Evolutionary conservation across 192 early-diverging fungal genomes (phyloP).

Genomic region (Chytriomyces sp.): DNA sequence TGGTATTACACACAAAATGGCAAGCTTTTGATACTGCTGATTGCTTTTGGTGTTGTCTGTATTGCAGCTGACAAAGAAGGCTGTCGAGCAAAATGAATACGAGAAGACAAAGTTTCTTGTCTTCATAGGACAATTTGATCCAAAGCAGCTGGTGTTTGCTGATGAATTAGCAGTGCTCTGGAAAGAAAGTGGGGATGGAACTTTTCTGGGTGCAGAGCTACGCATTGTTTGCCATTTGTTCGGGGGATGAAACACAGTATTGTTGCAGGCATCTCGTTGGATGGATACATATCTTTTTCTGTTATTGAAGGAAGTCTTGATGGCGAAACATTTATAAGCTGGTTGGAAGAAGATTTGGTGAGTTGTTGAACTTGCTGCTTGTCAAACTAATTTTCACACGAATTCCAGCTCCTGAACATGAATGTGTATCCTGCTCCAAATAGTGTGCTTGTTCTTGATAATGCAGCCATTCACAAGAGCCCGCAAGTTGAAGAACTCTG

Average conservation of each 20-base stretch:
- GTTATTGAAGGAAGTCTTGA: not conserved
- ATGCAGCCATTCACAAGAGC: slow-evolving; percentile 5
- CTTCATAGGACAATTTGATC: not conserved
- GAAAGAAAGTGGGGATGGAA: not conserved
- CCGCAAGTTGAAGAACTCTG: not conserved
- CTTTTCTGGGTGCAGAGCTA: not conserved
- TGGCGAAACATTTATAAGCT: too few species aligned
- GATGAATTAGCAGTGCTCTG: not conserved
- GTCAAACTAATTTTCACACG: not conserved
- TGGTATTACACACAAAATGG: not conserved
- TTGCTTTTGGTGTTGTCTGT: not conserved
- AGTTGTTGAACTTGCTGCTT: not conserved
- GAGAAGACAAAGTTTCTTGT: not conserved
- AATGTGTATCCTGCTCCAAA: not conserved
- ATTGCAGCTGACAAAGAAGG: not conserved
- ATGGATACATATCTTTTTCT: not conserved
- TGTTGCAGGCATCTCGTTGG: not conserved
- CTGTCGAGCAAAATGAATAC: not conserved
- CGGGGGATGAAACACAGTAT: not conserved
- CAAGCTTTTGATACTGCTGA: not conserved
- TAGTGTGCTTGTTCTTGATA: not conserved
- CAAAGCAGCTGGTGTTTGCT: not conserved
- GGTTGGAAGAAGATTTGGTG: too few species aligned
- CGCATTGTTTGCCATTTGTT: not conserved
- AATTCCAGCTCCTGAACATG: not conserved